Percentiles rank a stretch among this genome's conserved stretches.
These are phyloP conservation scores for Sphagnum magellanicum DNA, from an alignment of 228 moss, liverwort and hornwort genomes.

Conservation along the genomic window DNA sequence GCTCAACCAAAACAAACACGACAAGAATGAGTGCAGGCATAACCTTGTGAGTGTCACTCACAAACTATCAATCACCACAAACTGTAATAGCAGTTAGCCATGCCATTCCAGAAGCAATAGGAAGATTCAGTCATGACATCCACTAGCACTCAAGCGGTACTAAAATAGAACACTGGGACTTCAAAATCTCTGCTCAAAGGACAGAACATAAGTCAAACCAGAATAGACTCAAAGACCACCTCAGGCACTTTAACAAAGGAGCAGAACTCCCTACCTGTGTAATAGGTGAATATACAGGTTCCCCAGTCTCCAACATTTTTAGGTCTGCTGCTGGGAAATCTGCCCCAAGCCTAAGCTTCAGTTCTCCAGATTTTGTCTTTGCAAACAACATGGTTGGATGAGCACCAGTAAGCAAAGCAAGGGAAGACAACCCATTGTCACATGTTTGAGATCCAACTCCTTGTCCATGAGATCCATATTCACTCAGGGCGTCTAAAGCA, in stretches of 20 bases:
- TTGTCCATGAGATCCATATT: constrained; percentile 2
- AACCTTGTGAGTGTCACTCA: no score
- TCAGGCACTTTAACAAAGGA: constrained; percentile 12
- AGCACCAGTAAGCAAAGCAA: neutral
- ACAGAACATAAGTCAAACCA: no score
- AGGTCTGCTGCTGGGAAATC: constrained; percentile 80
- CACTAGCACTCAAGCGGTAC: no score
- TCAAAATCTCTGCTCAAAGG: no score
- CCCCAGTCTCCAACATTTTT: constrained; percentile 83
- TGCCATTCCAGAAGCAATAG: no score
- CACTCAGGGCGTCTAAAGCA: constrained; percentile 40
- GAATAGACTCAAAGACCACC: neutral
- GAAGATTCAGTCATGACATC: no score
- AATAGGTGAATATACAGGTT: constrained; percentile 77
- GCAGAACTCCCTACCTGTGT: constrained; percentile 49
- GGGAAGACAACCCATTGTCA: neutral
- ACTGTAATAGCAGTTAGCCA: no score
- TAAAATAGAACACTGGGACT: no score
- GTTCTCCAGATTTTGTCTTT: constrained; percentile 49
- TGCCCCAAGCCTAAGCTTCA: constrained; percentile 64
- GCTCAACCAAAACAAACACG: no score
- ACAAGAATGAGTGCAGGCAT: no score
- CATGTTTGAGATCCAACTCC: constrained; percentile 14
- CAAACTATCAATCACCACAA: no score
- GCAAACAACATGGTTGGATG: constrained; percentile 43